Base-by-base conservation (phyloP, 2,329 filamentous ascomycete species). In the Exophiala calicioides region DNA sequence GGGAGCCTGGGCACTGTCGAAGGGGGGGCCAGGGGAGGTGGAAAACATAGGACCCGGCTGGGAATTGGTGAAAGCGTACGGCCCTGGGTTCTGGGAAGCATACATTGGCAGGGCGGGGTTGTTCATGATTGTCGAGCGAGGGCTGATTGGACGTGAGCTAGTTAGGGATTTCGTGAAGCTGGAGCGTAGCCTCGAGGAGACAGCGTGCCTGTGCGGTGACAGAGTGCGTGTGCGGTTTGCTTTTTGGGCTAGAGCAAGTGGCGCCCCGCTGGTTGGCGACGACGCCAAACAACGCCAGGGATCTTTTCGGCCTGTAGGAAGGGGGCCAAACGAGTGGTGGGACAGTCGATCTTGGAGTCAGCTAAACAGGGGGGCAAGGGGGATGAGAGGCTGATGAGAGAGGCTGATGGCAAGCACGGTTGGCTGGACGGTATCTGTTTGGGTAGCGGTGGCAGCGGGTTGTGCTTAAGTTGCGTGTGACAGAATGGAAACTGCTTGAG, bases 21-120 rank as follows among this genome's bases (percentile, higher is more conserved):
- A 49, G 34, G 52, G 46, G 38, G 49, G 36, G 12, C 45, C 45
- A 41, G 48, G 43, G 44, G 49, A 33, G 16, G 34, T 33, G 27
- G 50, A 13, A 46, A 44, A 53, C 20, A 23, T 26, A 13, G 20
- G 26, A 31, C 27, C 45, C 19, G 45, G 41, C 29, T 43, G 48
- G 20, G 48, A 32, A 43, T 40, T 43, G 41, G 21, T 52, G 41
- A 46, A 55, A 42, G 37, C 46, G 36, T 53, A 47, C 19, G 38
- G 39, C 12, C 24, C 33, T 35, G 37, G 45, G 26, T 29, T 46
- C 32, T 55, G 47, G 18, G 52, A 23, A 44, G 29, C 50, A 43
- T 53, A 55, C 39, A 44, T 26, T 40, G 47, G 55, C 44, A 53
- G 41, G 51, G 50, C 53, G 57, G 57, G 56, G 57, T 59, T 54